phyloP scores from a whole-genome alignment of 2,329 filamentous ascomycete genomes.

The Aspergillus neotritici region DNA sequence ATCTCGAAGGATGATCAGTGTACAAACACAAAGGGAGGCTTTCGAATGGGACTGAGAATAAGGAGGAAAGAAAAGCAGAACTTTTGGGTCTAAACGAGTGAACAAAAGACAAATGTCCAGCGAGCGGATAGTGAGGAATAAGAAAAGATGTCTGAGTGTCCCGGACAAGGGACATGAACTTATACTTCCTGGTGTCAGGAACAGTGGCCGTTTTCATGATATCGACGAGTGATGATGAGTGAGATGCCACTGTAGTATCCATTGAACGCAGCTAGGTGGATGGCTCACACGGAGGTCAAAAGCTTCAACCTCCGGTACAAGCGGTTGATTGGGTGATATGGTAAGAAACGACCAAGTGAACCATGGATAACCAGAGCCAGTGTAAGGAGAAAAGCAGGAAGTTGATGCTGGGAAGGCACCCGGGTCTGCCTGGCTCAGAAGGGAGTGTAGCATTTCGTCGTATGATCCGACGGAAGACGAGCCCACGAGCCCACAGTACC shows the following conservation, averaged over 20 bases:
- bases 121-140: conserved; percentile 13
- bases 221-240: conserved; percentile 14
- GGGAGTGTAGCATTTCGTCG: conserved; percentile 25
- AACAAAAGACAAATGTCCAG: conserved; percentile 8
- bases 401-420: conserved; percentile 3
- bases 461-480: conserved; percentile 15
- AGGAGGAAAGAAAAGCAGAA: conserved; percentile 7
- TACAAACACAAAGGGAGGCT: conserved; percentile 3
- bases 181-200: conserved; percentile 20
- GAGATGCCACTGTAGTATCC: conserved; percentile 26
- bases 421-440: conserved; percentile 6
- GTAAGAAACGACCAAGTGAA: conserved; percentile 8
- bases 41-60: conserved; percentile 12
- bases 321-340: conserved; percentile 15
- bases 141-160: neutral
- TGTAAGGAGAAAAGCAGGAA: conserved; percentile 7
- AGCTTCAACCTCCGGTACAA: conserved; percentile 1
- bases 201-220: conserved; percentile 11
- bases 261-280: conserved; percentile 12
- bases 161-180: conserved; percentile 13
- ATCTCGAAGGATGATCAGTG: conserved; percentile 24
- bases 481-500: conserved; percentile 9
- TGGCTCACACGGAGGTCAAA: conserved; percentile 9
- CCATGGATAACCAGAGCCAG: conserved; percentile 16
- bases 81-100: conserved; percentile 19